phyloP scores from a whole-genome alignment of 108 stramenopile species.

The Fragilaria crotonensis region DNA sequence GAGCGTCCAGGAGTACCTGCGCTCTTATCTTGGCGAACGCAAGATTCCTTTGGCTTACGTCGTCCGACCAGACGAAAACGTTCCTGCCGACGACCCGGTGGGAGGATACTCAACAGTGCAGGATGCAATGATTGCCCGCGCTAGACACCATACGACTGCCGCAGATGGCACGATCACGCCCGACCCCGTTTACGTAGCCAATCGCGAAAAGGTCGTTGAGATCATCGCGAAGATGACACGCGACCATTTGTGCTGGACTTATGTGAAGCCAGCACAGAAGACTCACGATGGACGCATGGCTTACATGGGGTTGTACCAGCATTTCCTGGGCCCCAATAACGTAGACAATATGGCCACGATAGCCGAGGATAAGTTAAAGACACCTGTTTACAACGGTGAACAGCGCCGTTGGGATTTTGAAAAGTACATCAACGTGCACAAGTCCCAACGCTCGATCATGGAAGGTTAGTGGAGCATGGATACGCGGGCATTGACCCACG shows the following conservation, averaged over 20 bases:
- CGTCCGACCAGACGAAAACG: background rate
- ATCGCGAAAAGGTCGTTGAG: background rate
- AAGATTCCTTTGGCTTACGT: background rate
- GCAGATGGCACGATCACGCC: no score
- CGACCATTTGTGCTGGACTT: conserved; percentile 1
- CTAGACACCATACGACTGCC: no score
- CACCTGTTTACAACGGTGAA: background rate
- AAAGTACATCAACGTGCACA: no score
- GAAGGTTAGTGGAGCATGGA: conserved; percentile 11
- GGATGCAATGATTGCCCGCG: no score
- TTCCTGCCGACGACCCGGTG: no score
- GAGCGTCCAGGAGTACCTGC: background rate
- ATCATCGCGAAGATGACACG: background rate
- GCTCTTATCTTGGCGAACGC: background rate
- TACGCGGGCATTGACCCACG: conserved; percentile 12
- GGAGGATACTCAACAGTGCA: no score
- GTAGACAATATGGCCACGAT: conserved; percentile 1
- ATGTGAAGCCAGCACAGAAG: conserved; percentile 1
- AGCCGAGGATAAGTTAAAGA: conserved; percentile 1
- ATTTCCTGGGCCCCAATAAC: conserved; percentile 3
- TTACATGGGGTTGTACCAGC: background rate
- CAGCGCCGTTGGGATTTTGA: background rate
- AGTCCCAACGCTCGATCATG: conserved; percentile 7
- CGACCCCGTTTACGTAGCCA: background rate
- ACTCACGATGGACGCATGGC: conserved; percentile 1